phyloP scores from a whole-genome alignment of 108 stramenopile species.

The Fragilaria radians region DNA sequence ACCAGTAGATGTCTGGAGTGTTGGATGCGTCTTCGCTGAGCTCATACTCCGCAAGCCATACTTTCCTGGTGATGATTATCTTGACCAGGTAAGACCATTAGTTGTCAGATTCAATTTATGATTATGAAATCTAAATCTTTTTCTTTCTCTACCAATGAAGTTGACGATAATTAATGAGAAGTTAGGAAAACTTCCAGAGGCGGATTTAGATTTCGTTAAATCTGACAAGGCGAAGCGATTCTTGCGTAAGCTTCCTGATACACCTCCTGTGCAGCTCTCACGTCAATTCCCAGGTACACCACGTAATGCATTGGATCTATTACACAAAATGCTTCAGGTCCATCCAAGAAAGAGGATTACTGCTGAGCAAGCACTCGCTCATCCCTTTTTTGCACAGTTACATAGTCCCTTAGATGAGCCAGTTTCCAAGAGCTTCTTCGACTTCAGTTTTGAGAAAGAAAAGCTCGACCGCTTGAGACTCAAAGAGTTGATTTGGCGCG shows the following conservation, averaged over 20 bases:
- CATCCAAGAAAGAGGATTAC: slow-evolving; percentile 84
- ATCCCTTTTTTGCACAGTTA: slow-evolving; percentile 87
- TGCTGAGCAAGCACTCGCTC: slow-evolving; percentile 86
- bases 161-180: slow-evolving; percentile 82
- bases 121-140: neutral
- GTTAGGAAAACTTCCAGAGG: slow-evolving; percentile 87
- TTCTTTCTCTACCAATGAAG: slow-evolving; percentile 15
- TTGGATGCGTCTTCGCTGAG: slow-evolving; percentile 99
- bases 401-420: slow-evolving; percentile 86
- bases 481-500: slow-evolving; percentile 88
- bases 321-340: slow-evolving; percentile 88
- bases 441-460: slow-evolving; percentile 83
- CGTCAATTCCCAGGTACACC: slow-evolving; percentile 74
- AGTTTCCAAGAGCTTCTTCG: slow-evolving; percentile 49
- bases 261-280: slow-evolving; percentile 43
- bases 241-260: slow-evolving; percentile 79
- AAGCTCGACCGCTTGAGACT: slow-evolving; percentile 70
- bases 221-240: slow-evolving; percentile 89
- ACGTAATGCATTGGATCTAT: slow-evolving; percentile 81
- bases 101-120: slow-evolving; percentile 2
- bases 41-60: slow-evolving; percentile 91
- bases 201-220: slow-evolving; percentile 92
- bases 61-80: slow-evolving; percentile 99
- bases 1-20: slow-evolving; percentile 94
- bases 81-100: slow-evolving; percentile 89